Evolutionary conservation across 2,329 filamentous ascomycete species (phyloP), one percentile per base, ranked within the genome.

Genomic region (Boeremia exigua): DNA sequence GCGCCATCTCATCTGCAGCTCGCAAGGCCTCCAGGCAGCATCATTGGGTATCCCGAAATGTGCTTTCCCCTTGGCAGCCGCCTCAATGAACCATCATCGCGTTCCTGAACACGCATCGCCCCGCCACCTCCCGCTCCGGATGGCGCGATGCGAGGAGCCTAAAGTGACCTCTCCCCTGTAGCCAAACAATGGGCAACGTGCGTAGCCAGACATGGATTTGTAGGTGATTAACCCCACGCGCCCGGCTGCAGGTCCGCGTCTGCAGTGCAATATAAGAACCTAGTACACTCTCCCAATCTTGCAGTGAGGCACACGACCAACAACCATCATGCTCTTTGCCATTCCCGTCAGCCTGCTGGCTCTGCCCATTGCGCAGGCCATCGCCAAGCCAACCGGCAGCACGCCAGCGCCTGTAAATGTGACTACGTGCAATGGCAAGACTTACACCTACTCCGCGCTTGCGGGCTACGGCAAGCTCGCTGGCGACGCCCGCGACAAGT

Each of bases 381-480:
- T 63, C 42, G 65, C 69, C 37, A 67, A 50, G 23, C 63, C 68
- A 8, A 32, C 65, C 9, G 48, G 39, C 19, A 45, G 15, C 29
- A 15, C 50, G 3, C 49, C 51, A 17, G 53, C 45, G 11, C 42
- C 62, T 3, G 65, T 69, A 25, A 73, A 68, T 37, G 48, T 62
- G 34, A 72, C 84, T 6, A 82, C 75, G 12, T 89, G 87, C 72
- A 85, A 84, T 61, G 84, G 84, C 45, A 80, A 85, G 58, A 79
- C 75, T 0, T 91, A 88, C 66, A 79, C 82, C n/a, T 91, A 91
- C 69, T 77, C 87, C 48, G 80, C 83, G 54, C 82, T 92, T 9
- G 86, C 85, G 4, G 88, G 88, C 9, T 91, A 86, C 67, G 88
- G 88, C 5, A 82, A 79, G 51, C 74, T 91, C 3, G 75, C 82